Evolutionary conservation across 352 stramenopile species (phyloP), one percentile per base, ranked within the genome.

Genomic region (Phytopythium cucurbitacearum): DNA sequence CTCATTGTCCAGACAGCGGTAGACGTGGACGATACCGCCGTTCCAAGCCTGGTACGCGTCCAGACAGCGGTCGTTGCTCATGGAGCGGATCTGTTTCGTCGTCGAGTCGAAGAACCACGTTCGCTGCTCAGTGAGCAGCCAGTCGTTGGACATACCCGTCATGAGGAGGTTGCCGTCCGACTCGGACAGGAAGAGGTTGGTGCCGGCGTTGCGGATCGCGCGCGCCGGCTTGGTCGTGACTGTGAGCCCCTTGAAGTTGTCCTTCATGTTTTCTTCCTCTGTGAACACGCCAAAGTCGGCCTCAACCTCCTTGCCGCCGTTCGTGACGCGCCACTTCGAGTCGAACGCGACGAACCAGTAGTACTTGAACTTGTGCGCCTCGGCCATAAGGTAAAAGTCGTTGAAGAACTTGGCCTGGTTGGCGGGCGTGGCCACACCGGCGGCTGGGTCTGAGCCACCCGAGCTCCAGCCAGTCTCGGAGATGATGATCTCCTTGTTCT

Each of bases 311-410:
- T 78, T 60, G 33, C 63, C 67, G 28, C 68, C 64, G 45, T 85
- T 76, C 8, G 48, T 51, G 33, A 75, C 60, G 37, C 74, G 75
- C 73, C 74, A 92, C 37, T 69, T 51, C 11, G 75, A 80, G 61
- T 93, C 82, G 39, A 89, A 85, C 12, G 76, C 74, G 28, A 71
- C 60, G 49, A 87, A 93, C 71, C 74, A 93, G 66, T 82, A 93
- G 71, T 88, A 90, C 13, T 76, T 57, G 13, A 89, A 59, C 40
- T 74, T 55, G 57, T 75, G 64, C 7, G 67, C 58, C 12, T 53
- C 55, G 13, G 76, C 80, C 62, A 84, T 59, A 10, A 67, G 64
- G 61, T 81, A 83, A 55, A 89, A 91, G 65, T 93, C 68, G 5
- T 65, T 58, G 55, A 89, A 89, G 57, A 80, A 91, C 56, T 79